A percentile compares a stretch with the other conserved stretches of the same genome.
These are phyloP conservation scores for Colletotrichum phormii DNA, from an alignment of 2,329 filamentous ascomycete species.

Conservation along the genomic window DNA sequence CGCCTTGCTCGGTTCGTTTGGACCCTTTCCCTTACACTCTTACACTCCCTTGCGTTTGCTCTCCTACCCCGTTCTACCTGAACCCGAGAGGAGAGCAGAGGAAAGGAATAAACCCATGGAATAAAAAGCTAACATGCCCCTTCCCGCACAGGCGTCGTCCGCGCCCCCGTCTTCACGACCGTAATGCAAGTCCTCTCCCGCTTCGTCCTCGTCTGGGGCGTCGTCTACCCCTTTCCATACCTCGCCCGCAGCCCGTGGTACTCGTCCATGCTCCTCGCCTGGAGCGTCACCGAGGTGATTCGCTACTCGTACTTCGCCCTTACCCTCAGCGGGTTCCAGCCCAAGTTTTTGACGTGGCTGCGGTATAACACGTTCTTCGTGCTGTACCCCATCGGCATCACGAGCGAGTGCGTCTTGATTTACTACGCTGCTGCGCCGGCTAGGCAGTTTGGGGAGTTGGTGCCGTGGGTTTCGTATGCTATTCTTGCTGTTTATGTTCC, in stretches of 20 bases:
- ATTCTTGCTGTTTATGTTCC: constrained; percentile 84
- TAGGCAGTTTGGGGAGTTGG: constrained; percentile 54
- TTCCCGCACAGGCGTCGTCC: constrained; percentile 76
- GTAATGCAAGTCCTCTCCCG: constrained; percentile 90
- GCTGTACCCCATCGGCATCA: constrained; percentile 92
- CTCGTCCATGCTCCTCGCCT: constrained; percentile 84
- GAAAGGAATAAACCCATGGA: not conserved
- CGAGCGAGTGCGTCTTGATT: constrained; percentile 86
- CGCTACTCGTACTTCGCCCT: constrained; percentile 93
- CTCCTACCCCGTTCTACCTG: not conserved
- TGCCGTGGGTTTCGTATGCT: constrained; percentile 70
- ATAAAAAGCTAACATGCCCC: not conserved
- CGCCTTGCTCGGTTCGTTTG: constrained; percentile 74
- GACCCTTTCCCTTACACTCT: not conserved
- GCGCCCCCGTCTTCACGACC: constrained; percentile 87
- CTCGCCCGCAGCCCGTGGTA: constrained; percentile 73
- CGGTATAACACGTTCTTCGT: constrained; percentile 94
- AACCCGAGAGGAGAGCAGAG: not conserved
- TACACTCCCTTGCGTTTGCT: no score
- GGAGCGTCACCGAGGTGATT: constrained; percentile 91
- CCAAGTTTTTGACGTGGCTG: constrained; percentile 79
- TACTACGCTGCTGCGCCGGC: constrained; percentile 75
- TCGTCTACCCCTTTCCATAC: constrained; percentile 79
- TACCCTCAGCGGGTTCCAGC: constrained; percentile 72
- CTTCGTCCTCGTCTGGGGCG: constrained; percentile 88